Base-by-base conservation (phyloP, 306 rosid genomes). In the Vigna reflexopilosa region DNA sequence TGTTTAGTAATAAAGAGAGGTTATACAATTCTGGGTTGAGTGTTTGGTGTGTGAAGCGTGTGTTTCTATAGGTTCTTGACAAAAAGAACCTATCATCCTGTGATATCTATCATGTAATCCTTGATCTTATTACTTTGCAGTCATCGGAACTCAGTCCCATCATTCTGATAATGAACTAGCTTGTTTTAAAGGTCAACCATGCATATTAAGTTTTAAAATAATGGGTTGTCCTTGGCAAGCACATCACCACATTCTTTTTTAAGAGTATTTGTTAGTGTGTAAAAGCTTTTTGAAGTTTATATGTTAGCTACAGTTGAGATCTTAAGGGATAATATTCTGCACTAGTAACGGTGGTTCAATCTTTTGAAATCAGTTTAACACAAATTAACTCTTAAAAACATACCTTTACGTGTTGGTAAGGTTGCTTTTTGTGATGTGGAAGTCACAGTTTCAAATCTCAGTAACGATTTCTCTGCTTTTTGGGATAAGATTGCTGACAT, bases 101-200 rank as follows among this genome's bases (percentile, higher is more conserved):
- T 67, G 57, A 62, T 66, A 40, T 80, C 28, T 66, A 49, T 77
- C 40, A 50, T 72, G 36, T 67, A 57, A 38, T 50, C 16, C 1
- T 51, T 36, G 49, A 71, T 71, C 51, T 30, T 34, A 32, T 57
- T 59, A 77, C 72, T 61, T 62, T 51, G 67, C 58, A 14, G 20
- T 62, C 9, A 47, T 63, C 54, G 56, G 57, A 54, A 44, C 17
- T 54, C 36, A 77, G 52, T 54, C 30, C 54, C 54, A 76, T 70
- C 28, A 28, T 76, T 61, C 67, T 70, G 45, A 28, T 52, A 36
- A 64, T 65, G 10, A 70, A 65, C 71, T 72, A 77, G 15, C 50
- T 42, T 56, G 17, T 38, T 48, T 19, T 77, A 62, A 74, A 66
- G 64, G 67, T 65, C 26, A 56, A 63, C 44, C 79, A 57, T 72